phyloP scores from a whole-genome alignment of 73 alveolate species.

The Tetrahymena malaccensis region DNA sequence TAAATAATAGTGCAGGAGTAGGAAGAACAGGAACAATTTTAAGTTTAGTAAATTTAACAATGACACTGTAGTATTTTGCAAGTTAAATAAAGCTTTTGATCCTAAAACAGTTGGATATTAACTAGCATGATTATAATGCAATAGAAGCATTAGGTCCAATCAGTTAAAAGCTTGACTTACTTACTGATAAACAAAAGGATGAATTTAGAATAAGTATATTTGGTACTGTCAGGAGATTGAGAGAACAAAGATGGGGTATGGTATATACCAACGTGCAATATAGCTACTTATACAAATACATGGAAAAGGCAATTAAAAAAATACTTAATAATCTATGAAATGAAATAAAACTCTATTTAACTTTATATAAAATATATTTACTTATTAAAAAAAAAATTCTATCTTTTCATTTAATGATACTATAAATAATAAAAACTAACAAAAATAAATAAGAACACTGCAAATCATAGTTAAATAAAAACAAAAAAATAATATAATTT shows the following conservation, averaged over 20 bases:
- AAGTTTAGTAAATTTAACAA: constrained; percentile 10
- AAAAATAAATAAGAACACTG: no score
- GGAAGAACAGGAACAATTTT: constrained; percentile 88
- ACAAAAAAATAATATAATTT: no score
- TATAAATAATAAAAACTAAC: no score
- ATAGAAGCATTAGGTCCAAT: not conserved
- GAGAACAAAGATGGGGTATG: constrained; percentile 92
- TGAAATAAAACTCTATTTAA: not conserved
- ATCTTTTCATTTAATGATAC: no score
- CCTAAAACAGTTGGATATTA: not conserved
- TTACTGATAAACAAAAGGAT: not conserved
- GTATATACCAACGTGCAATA: constrained; percentile 78
- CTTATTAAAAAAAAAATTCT: no score
- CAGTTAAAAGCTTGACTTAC: not conserved
- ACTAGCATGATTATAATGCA: not conserved
- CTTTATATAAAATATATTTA: not conserved
- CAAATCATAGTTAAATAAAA: no score
- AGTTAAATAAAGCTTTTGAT: not conserved
- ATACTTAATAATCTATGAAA: constrained; percentile 1
- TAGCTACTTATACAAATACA: constrained; percentile 67
- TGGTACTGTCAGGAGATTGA: constrained; percentile 86
- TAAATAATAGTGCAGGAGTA: constrained; percentile 77
- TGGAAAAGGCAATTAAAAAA: constrained; percentile 41
- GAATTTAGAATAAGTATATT: constrained; percentile 61
- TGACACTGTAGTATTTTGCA: not conserved